Evolutionary conservation across 345 rosid species (phyloP).

Genomic region (Arabidopsis thaliana): DNA sequence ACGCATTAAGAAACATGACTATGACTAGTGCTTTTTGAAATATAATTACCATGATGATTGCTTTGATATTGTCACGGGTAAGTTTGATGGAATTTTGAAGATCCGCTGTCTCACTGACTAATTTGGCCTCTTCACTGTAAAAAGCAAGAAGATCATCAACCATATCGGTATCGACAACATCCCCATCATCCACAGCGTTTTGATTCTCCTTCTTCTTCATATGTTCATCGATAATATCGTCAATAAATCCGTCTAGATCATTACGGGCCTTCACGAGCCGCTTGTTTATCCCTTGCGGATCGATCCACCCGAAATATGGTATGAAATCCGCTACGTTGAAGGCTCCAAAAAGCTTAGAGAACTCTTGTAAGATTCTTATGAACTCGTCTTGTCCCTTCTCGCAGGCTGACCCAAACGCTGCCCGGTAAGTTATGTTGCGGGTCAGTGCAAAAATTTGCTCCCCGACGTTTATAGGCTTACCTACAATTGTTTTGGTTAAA

Average conservation of each 20-base stretch:
- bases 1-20: slow-evolving; percentile 23
- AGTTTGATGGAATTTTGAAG: slow-evolving; percentile 70
- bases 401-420: slow-evolving; percentile 79
- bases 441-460: slow-evolving; percentile 77
- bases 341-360: slow-evolving; percentile 95
- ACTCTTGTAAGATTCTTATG: slow-evolving; percentile 84
- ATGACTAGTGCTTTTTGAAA: neutral
- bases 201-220: slow-evolving; percentile 50
- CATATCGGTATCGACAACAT: slow-evolving; percentile 62
- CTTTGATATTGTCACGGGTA: slow-evolving; percentile 86
- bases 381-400: slow-evolving; percentile 78
- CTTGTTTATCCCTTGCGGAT: slow-evolving; percentile 71
- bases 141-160: slow-evolving; percentile 90
- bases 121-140: slow-evolving; percentile 65
- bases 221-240: slow-evolving; percentile 80
- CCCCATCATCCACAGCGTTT: slow-evolving; percentile 42
- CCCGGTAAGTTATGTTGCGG: slow-evolving; percentile 73
- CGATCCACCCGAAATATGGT: slow-evolving; percentile 75
- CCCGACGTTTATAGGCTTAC: slow-evolving; percentile 66
- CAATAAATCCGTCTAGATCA: slow-evolving; percentile 77
- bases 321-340: slow-evolving; percentile 91
- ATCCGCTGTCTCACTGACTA: slow-evolving; percentile 65
- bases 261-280: slow-evolving; percentile 70
- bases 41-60: slow-evolving; percentile 81
- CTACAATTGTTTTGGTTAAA: slow-evolving; percentile 11